Evolutionary conservation across 768 basidiomycete genomes (phyloP), one percentile per base, ranked within the genome.

Genomic region (Tulasnella sp.): DNA sequence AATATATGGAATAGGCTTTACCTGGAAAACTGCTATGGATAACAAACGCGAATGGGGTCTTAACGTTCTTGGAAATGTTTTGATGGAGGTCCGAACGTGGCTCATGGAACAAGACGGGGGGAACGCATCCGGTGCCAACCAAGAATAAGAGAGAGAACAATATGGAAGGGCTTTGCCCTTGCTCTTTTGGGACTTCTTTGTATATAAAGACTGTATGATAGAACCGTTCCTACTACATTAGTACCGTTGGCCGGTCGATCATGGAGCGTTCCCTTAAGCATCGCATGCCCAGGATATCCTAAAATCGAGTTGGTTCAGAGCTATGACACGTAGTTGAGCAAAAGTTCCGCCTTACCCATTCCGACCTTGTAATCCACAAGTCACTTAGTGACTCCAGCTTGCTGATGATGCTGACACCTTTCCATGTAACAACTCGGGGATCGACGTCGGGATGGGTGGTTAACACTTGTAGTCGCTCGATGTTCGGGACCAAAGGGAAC

Each of bases 361-460:
- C 98, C 48, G 91, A 88, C 80, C 88, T 87, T 8, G 94, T 91
- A 40, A 99, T 88, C 97, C 97, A 99, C 79, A 98, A 86, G 82
- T 99, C 98, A 42, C 91, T 89, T 72, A 94, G 91, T 3, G 92
- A 91, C 76, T 99, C 98, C 91, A 99, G 93, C 86, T 95, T 95
- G 40, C 93, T 94, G 60, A 98, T 90, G 18, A 97, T 95, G 11
- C 93, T 91, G 8, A 93, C 96, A 14, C 98, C 98, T 85, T 98
- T 98, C 98, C 98, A 99, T 22, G 92, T 92, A 44, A 99, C 89
- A 50, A 96, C 92, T 37, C 92, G 90, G 7, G 95, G 96, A 86
- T 99, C 96, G 69, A 98, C 91, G 81, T 96, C 95, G 85, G 96
- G 94, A 1, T 97, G 96, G 2, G 96, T 93, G n/a, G 96, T 95